Percentiles rank a stretch among this genome's conserved stretches.
phyloP scores from a whole-genome alignment of 2,329 filamentous ascomycete genomes.

The Hymenoscyphus linearis region DNA sequence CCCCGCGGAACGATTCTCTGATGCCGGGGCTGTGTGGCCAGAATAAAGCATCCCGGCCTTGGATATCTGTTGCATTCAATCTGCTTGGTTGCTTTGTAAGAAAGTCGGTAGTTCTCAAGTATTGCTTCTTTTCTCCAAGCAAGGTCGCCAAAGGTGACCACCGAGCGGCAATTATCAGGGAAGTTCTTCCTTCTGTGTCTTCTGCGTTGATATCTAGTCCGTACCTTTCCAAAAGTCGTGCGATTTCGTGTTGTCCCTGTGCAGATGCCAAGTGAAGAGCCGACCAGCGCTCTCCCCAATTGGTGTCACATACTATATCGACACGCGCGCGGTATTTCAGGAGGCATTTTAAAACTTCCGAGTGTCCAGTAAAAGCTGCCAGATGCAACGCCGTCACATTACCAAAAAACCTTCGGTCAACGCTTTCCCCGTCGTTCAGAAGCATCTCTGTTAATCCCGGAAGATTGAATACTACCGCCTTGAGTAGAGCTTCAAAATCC shows the following conservation, averaged over 20 bases:
- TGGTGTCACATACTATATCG: not conserved
- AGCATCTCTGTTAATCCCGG: not conserved
- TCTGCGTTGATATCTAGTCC: not conserved
- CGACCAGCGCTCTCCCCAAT: not conserved
- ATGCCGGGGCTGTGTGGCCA: not conserved
- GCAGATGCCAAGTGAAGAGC: not conserved
- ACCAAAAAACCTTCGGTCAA: not conserved
- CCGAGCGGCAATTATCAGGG: not conserved
- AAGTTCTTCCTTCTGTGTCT: not conserved
- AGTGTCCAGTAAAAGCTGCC: not conserved
- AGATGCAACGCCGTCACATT: not conserved
- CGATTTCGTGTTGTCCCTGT: not conserved
- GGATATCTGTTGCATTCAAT: not conserved
- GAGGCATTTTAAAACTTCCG: not conserved
- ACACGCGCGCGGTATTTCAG: not conserved
- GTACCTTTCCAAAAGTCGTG: not conserved
- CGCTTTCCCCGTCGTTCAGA: not conserved
- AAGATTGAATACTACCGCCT: not conserved
- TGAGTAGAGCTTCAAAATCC: not conserved
- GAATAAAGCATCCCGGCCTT: not conserved
- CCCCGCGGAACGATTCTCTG: too few relatives aligned
- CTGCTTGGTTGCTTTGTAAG: not conserved
- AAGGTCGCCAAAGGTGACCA: not conserved
- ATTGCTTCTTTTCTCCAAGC: not conserved
- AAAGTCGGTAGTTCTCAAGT: not conserved